phyloP scores from a whole-genome alignment of 805 yeast species.

The Teunomyces funiuensis region DNA sequence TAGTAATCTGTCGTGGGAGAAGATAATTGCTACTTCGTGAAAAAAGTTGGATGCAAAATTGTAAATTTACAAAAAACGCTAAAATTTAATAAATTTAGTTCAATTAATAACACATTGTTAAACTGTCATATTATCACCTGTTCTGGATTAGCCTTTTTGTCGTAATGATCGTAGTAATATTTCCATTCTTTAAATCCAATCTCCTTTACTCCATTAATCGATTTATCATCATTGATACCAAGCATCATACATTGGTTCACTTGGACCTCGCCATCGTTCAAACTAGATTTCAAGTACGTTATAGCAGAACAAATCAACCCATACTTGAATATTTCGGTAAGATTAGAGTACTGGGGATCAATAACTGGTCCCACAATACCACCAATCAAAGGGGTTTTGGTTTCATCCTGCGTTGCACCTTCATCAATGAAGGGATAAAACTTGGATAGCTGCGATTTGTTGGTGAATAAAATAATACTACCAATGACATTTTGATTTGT shows the following conservation, averaged over 20 bases:
- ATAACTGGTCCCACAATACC: conserved; percentile 54
- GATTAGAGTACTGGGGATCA: conserved; percentile 51
- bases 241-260: conserved; percentile 38
- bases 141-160: conserved; percentile 10
- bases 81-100: not conserved
- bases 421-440: conserved; percentile 54
- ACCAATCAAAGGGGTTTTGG: conserved; percentile 32
- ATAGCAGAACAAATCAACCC: conserved; percentile 60
- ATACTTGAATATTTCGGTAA: conserved; percentile 52
- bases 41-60: not conserved
- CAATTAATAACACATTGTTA: not conserved
- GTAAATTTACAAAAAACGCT: too few relatives aligned
- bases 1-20: not conserved
- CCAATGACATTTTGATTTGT: conserved; percentile 54
- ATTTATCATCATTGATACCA: conserved; percentile 36
- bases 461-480: conserved; percentile 47
- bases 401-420: conserved; percentile 17
- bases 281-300: conserved; percentile 41
- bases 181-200: conserved; percentile 45
- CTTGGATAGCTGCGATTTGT: conserved; percentile 43
- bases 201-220: conserved; percentile 36
- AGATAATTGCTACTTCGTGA: too few relatives aligned
- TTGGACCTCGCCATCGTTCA: conserved; percentile 22
- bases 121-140: conserved; percentile 1
- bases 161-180: conserved; percentile 36